Conservation (phyloP, 345 rosid genomes). For the Jatropha curcas region DNA sequence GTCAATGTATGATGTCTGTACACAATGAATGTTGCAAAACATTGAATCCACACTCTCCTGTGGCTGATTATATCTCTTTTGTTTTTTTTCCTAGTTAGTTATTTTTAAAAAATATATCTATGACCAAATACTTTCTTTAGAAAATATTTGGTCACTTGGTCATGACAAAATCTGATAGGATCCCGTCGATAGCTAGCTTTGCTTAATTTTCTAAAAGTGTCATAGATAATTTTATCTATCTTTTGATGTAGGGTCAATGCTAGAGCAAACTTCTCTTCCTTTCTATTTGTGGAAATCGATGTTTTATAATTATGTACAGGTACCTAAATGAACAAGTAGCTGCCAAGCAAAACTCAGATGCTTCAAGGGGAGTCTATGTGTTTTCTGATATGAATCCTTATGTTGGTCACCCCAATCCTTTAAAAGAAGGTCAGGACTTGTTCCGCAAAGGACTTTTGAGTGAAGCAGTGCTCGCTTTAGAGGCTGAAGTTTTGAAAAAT, state of each 20-base stretch:
- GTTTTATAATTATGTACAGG: slow-evolving; percentile 35
- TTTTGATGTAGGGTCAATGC: background rate
- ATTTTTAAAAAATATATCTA: too few relatives aligned
- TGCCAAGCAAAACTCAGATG: slow-evolving; percentile 55
- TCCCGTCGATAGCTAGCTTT: background rate
- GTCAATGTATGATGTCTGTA: background rate
- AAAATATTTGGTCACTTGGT: background rate
- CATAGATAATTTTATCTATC: slow-evolving; percentile 3
- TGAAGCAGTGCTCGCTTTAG: slow-evolving; percentile 99
- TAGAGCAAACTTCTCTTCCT: background rate
- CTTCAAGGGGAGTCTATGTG: slow-evolving; percentile 87
- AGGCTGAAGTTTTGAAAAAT: slow-evolving; percentile 97
- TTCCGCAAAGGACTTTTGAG: slow-evolving; percentile 98
- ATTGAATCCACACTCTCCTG: background rate
- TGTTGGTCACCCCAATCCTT: slow-evolving; percentile 94
- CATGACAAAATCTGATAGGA: background rate
- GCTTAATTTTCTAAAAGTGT: background rate
- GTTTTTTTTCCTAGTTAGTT: too few relatives aligned
- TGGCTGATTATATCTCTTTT: background rate
- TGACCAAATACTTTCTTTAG: background rate
- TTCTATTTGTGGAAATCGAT: background rate
- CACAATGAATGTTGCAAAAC: background rate
- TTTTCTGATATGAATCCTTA: slow-evolving; percentile 99
- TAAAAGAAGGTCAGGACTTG: slow-evolving; percentile 94
- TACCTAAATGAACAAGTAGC: slow-evolving; percentile 68